Percentiles rank a stretch among this genome's conserved stretches.
Evolutionary conservation across 306 rosid genomes (phyloP).

Genomic region (Senna siamea): DNA sequence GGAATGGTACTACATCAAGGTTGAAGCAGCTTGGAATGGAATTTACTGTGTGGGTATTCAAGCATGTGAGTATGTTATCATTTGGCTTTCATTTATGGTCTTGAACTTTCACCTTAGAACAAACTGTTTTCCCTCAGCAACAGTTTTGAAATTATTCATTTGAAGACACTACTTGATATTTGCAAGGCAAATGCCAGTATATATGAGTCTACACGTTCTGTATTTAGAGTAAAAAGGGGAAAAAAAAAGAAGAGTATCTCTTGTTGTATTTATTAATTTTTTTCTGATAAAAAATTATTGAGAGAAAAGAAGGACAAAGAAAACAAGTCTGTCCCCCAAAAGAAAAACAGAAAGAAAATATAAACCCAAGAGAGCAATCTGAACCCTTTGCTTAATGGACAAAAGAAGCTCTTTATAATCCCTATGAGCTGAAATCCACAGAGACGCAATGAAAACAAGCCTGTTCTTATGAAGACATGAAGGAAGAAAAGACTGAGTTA

Average conservation of each 20-base stretch:
- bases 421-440: background rate
- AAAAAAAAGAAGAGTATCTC: background rate
- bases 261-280: background rate
- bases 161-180: constrained; percentile 24
- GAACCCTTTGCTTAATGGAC: background rate
- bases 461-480: too few species aligned
- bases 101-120: background rate
- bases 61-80: constrained; percentile 73
- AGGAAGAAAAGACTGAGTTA: too few species aligned
- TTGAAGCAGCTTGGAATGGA: constrained; percentile 98
- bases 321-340: background rate
- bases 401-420: background rate
- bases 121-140: constrained; percentile 4
- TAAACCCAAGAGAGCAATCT: background rate
- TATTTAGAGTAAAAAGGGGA: background rate
- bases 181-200: constrained; percentile 21
- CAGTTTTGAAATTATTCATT: constrained; percentile 13
- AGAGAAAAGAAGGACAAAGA: background rate
- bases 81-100: constrained; percentile 36
- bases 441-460: background rate
- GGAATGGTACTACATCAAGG: constrained; percentile 82
- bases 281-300: background rate
- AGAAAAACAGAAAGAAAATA: background rate
- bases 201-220: background rate
- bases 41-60: constrained; percentile 96